phyloP scores from a whole-genome alignment of 192 early-diverging fungal genomes.

The Umbelopsis ramanniana region DNA sequence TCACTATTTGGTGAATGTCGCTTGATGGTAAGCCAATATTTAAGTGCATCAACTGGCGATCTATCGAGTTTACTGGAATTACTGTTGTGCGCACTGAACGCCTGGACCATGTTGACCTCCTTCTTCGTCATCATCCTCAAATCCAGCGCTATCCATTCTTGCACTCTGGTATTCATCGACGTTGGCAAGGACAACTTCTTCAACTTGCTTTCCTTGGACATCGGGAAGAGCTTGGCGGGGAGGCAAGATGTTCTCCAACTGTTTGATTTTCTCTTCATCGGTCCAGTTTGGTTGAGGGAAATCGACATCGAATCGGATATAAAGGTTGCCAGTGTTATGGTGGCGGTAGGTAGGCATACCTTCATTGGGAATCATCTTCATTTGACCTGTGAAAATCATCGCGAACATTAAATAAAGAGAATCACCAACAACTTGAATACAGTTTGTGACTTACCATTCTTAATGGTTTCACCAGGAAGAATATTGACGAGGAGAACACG shows the following conservation, averaged over 20 bases:
- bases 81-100: conserved; percentile 44
- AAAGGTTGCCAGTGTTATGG: conserved; percentile 90
- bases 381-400: conserved; percentile 46
- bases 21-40: neutral
- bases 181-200: conserved; percentile 81
- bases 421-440: neutral
- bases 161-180: conserved; percentile 34
- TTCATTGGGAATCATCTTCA: conserved; percentile 87
- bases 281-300: conserved; percentile 92
- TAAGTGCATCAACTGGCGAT: neutral
- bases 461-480: conserved; percentile 93
- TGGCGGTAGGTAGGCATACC: conserved; percentile 96
- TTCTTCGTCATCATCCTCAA: conserved; percentile 39
- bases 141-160: conserved; percentile 9
- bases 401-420: neutral
- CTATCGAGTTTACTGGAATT: conserved; percentile 11
- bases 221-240: conserved; percentile 61
- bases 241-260: conserved; percentile 86
- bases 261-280: conserved; percentile 65
- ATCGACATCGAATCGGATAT: conserved; percentile 89
- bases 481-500: conserved; percentile 87
- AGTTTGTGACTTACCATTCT: conserved; percentile 65
- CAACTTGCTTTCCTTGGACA: conserved; percentile 61
- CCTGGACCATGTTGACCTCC: conserved; percentile 28
- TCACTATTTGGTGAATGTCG: conserved; percentile 4